These are phyloP conservation scores for Termitomyces sp. DNA, from an alignment of 768 basidiomycete genomes.

Conservation along the genomic window DNA sequence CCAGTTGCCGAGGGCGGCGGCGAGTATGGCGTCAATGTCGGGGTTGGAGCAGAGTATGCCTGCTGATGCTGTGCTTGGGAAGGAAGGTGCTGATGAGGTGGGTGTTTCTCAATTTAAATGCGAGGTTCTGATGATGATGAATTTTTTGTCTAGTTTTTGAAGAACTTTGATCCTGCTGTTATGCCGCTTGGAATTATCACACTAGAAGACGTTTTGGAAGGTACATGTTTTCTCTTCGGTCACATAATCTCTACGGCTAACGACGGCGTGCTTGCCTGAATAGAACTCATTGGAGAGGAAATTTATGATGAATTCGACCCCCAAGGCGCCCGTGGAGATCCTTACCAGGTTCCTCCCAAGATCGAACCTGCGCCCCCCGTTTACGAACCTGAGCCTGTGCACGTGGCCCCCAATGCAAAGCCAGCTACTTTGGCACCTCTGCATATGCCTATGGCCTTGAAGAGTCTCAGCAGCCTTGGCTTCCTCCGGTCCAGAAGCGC, in stretches of 20 bases:
- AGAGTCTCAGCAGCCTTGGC: constrained; percentile 37
- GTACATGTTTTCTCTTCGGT: constrained; percentile 15
- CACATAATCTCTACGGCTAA: background rate
- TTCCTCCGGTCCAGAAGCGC: constrained; percentile 55
- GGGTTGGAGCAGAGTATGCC: constrained; percentile 80
- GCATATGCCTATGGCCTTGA: constrained; percentile 37
- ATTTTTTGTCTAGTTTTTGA: constrained; percentile 54
- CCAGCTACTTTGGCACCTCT: constrained; percentile 17
- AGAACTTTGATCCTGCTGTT: constrained; percentile 73
- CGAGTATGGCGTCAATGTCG: constrained; percentile 39
- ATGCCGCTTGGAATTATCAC: constrained; percentile 91
- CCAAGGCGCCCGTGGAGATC: constrained; percentile 61
- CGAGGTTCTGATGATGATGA: background rate
- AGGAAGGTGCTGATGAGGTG: constrained; percentile 72
- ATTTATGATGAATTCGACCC: constrained; percentile 90
- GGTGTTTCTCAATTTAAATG: constrained; percentile 4
- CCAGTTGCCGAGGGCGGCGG: constrained; percentile 32
- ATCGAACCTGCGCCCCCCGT: constrained; percentile 11
- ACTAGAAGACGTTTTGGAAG: constrained; percentile 89
- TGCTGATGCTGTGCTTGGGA: constrained; percentile 77
- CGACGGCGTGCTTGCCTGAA: background rate
- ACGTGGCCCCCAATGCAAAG: constrained; percentile 5
- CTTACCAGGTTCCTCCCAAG: constrained; percentile 26
- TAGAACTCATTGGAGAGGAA: constrained; percentile 89
- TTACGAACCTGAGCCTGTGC: background rate